phyloP scores from a whole-genome alignment of 2,329 filamentous ascomycete species.

The Phialophora tarda region DNA sequence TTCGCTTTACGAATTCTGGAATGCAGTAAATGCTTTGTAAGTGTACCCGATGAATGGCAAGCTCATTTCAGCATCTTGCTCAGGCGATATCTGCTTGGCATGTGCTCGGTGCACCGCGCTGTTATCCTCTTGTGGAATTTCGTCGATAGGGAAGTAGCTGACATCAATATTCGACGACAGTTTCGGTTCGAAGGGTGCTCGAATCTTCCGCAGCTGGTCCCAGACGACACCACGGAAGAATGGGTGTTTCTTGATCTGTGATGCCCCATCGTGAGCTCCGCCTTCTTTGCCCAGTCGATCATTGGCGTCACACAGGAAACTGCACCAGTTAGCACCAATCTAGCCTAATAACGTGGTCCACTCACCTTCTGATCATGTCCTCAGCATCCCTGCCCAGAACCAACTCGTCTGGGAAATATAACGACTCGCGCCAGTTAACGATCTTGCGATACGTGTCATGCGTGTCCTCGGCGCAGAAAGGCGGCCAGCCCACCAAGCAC shows the following conservation, averaged over 20 bases:
- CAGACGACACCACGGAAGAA: slow-evolving; percentile 98
- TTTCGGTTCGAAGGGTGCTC: slow-evolving; percentile 93
- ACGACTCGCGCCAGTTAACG: slow-evolving; percentile 93
- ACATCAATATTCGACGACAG: slow-evolving; percentile 93
- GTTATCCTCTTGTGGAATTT: slow-evolving; percentile 96
- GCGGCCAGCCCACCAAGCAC: slow-evolving; percentile 96
- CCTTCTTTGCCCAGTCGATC: slow-evolving; percentile 80
- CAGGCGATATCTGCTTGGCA: slow-evolving; percentile 72
- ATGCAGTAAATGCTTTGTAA: slow-evolving; percentile 91
- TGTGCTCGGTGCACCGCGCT: slow-evolving; percentile 85
- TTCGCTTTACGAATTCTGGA: slow-evolving; percentile 48
- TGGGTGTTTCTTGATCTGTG: slow-evolving; percentile 89
- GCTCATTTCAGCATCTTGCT: slow-evolving; percentile 91
- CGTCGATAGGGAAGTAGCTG: slow-evolving; percentile 97
- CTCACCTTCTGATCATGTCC: slow-evolving; percentile 86
- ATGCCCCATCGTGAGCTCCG: slow-evolving; percentile 69
- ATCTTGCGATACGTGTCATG: slow-evolving; percentile 99
- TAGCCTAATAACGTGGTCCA: slow-evolving; percentile 17
- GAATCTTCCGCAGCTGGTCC: slow-evolving; percentile 87
- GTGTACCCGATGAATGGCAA: slow-evolving; percentile 96
- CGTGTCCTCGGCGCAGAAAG: slow-evolving; percentile 96
- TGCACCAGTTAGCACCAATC: slow-evolving; percentile 50
- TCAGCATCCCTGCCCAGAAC: slow-evolving; percentile 87
- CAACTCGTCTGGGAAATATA: slow-evolving; percentile 97
- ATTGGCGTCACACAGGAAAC: slow-evolving; percentile 91